A percentile compares a stretch with the other conserved stretches of the same genome.
These are phyloP conservation scores for Cladosporium sp. DNA, from an alignment of 2,329 filamentous ascomycete genomes.

Conservation along the genomic window DNA sequence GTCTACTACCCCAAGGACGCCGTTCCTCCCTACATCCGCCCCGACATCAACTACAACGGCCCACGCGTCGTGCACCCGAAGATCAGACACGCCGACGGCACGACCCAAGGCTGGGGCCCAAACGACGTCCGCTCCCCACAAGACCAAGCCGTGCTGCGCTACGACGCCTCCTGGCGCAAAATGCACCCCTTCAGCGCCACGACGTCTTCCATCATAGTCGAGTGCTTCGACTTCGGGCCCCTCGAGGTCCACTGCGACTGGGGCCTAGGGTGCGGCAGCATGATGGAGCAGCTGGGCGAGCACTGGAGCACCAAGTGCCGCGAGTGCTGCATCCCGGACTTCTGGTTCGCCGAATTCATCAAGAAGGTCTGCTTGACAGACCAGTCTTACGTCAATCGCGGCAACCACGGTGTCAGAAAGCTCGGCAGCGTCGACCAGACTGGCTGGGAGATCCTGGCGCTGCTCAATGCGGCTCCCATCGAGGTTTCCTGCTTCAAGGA, in stretches of 20 bases:
- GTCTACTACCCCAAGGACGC: not conserved
- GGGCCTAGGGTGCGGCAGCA: not conserved
- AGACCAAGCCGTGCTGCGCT: not conserved
- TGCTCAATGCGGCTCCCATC: not conserved
- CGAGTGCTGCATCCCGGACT: constrained; percentile 2
- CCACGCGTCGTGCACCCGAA: not conserved
- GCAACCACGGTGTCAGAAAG: not conserved
- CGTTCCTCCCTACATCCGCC: too few species aligned
- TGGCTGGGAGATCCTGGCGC: not conserved
- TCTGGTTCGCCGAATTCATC: constrained; percentile 7
- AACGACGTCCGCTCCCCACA: not conserved
- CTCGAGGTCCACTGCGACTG: not conserved
- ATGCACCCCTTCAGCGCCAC: constrained; percentile 7
- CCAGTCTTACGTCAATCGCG: not conserved
- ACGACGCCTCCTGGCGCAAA: constrained; percentile 6
- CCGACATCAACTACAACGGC: not conserved
- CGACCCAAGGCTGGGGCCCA: not conserved
- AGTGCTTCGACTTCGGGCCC: constrained; percentile 4
- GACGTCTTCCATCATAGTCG: not conserved
- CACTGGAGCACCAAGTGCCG: not conserved
- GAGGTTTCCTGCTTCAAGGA: not conserved
- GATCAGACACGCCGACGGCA: not conserved
- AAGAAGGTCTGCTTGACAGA: not conserved
- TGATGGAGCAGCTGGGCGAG: constrained; percentile 10
- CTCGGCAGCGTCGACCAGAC: not conserved